Conservation (phyloP, 768 basidiomycete genomes). For the Mycena vulgaris region DNA sequence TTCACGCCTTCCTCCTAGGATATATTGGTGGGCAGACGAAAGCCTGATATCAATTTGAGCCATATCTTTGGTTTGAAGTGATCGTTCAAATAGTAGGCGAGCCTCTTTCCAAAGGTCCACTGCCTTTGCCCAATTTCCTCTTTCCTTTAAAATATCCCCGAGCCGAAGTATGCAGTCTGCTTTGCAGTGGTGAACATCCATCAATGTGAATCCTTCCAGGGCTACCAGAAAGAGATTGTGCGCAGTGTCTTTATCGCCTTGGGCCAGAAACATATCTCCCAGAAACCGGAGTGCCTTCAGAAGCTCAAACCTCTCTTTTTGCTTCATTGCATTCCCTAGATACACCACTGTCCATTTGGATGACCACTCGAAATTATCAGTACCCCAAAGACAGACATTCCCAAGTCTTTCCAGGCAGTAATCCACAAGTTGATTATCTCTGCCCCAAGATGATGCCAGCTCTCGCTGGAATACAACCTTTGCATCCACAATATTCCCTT, state of each 20-base stretch:
- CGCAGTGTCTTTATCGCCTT: no score
- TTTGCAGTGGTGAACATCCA: neutral
- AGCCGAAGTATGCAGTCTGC: neutral
- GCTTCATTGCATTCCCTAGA: neutral
- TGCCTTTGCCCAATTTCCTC: neutral
- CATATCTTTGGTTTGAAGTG: neutral
- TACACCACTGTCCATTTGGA: neutral
- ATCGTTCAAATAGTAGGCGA: neutral
- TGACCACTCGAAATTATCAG: neutral
- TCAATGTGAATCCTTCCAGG: neutral
- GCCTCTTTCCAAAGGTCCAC: neutral
- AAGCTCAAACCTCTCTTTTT: neutral
- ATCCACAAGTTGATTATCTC: neutral
- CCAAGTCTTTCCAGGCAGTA: slow-evolving; percentile 35
- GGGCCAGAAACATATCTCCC: neutral
- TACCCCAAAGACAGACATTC: neutral
- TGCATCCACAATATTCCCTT: neutral
- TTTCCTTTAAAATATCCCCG: neutral
- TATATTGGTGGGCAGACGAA: no score
- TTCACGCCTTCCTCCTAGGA: no score
- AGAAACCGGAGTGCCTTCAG: neutral
- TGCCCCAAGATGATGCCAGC: neutral
- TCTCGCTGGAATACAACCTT: neutral
- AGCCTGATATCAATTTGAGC: neutral
- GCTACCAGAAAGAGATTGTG: neutral